These are phyloP conservation scores for Pyricularia sp. DNA, from an alignment of 2,329 filamentous ascomycete genomes.

Conservation along the genomic window DNA sequence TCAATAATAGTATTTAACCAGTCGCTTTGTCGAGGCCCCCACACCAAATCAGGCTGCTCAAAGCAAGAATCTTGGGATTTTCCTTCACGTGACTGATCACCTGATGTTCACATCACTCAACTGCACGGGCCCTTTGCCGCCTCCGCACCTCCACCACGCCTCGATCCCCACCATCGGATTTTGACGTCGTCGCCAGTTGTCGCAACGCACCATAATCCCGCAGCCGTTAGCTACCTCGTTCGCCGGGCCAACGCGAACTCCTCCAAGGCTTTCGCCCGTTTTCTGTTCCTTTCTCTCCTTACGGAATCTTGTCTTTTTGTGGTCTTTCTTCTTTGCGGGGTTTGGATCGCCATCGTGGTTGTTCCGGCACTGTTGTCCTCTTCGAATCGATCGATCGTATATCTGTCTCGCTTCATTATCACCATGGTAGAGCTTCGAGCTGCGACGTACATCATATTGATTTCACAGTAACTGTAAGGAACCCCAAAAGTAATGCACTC, in stretches of 20 bases:
- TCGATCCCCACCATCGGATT: conserved; percentile 4
- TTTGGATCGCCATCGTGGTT: background rate
- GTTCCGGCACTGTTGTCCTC: background rate
- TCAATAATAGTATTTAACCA: too few species aligned
- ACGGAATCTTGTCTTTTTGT: background rate
- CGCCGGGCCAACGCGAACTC: background rate
- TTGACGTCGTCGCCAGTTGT: conserved; percentile 1
- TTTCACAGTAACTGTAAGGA: conserved; percentile 5
- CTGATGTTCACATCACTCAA: background rate
- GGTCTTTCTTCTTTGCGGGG: background rate
- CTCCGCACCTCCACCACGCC: conserved; percentile 2
- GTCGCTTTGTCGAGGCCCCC: too few species aligned
- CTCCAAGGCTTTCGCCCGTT: background rate
- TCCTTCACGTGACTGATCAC: background rate
- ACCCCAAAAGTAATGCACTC: background rate
- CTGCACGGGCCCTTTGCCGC: background rate
- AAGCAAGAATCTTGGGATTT: too few species aligned
- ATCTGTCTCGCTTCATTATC: conserved; percentile 2
- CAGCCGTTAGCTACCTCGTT: background rate
- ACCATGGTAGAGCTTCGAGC: conserved; percentile 5
- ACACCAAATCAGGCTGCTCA: too few species aligned
- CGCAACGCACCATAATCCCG: background rate
- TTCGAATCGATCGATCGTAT: background rate
- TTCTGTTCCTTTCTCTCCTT: background rate
- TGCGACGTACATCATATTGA: background rate